Evolutionary conservation across 2,329 filamentous ascomycete species (phyloP), one percentile per base, ranked within the genome.

Genomic region (Magnaporthiopsis incrustans): DNA sequence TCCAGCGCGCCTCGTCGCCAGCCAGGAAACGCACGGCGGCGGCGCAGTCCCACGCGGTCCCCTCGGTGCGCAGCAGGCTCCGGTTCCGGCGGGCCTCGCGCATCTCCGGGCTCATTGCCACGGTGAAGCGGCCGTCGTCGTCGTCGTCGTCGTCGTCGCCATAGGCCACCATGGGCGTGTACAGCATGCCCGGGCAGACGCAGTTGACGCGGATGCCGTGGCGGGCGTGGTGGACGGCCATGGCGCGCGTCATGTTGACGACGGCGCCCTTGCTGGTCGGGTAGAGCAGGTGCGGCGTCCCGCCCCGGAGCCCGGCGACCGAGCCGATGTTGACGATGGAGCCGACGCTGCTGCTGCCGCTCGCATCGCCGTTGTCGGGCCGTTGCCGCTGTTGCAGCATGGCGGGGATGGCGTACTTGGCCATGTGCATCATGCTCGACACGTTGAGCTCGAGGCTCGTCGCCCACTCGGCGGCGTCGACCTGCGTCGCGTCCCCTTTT

Each of bases 341-440:
- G 8, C 84, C 83, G 27, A 27, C 62, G 78, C 71, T 2, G 78
- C 77, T 1, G 79, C 79, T 79, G 82, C 7, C 8, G 33, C 7
- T 35, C 3, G 4, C 82, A 1, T 78, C 77, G 1, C 7, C 11
- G 33, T 12, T 35, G 33, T 35, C 33, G 7, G 33, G 8, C 78
- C 74, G 64, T 87, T 76, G 0, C 76, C 76, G 0, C 76, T 74
- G 64, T 88, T 87, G 64, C 76, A 77, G 67, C 86, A 89, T 89
- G 3, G 76, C 81, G 0, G 86, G 86, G 35, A 89, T 81, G 0
- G 81, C 80, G 67, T 83, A 82, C 68, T 87, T 87, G 25, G 77
- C 76, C 84, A 89, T 88, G 64, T 82, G 76, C 35, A 89, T 81
- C 86, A 89, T 89, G 68, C 82, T 86, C 5, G 79, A 80, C 4